These are phyloP conservation scores for Alternaria sp. DNA, from an alignment of 2,329 filamentous ascomycete species.

Conservation along the genomic window DNA sequence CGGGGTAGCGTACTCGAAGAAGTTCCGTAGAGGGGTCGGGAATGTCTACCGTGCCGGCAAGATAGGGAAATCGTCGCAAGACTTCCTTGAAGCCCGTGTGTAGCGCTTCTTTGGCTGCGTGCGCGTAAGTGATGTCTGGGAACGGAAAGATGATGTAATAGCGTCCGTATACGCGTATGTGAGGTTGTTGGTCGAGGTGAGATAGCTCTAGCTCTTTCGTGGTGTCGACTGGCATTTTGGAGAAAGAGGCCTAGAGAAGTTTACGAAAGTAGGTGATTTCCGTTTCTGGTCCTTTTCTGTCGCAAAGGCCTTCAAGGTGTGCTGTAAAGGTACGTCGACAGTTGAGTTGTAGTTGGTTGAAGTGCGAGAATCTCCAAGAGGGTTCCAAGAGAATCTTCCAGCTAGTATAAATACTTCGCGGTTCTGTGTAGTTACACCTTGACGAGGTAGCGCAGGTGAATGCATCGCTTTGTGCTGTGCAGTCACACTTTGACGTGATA, in stretches of 20 bases:
- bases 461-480: neutral
- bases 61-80: slow-evolving; percentile 22
- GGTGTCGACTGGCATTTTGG: neutral
- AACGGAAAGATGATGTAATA: slow-evolving; percentile 29
- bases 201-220: slow-evolving; percentile 24
- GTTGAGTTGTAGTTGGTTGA: neutral
- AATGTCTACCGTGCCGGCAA: slow-evolving; percentile 25
- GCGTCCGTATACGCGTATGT: slow-evolving; percentile 26
- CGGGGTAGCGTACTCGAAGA: slow-evolving; percentile 23
- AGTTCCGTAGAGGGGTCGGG: slow-evolving; percentile 5
- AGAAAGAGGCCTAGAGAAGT: slow-evolving; percentile 1
- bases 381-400: neutral
- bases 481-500: neutral
- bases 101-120: slow-evolving; percentile 23
- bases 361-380: slow-evolving; percentile 1
- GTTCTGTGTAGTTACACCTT: neutral
- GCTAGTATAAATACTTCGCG: slow-evolving; percentile 8
- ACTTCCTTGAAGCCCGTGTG: slow-evolving; percentile 19
- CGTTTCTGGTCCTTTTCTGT: neutral
- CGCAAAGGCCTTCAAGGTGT: neutral
- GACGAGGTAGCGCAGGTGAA: neutral
- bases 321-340: neutral
- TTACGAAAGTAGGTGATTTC: slow-evolving; percentile 5
- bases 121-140: slow-evolving; percentile 15
- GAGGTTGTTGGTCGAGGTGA: slow-evolving; percentile 26